Percentiles rank a stretch among this genome's conserved stretches.
These are phyloP conservation scores for Rhypophila decipiens DNA, from an alignment of 495 filamentous ascomycete species.

Conservation along the genomic window DNA sequence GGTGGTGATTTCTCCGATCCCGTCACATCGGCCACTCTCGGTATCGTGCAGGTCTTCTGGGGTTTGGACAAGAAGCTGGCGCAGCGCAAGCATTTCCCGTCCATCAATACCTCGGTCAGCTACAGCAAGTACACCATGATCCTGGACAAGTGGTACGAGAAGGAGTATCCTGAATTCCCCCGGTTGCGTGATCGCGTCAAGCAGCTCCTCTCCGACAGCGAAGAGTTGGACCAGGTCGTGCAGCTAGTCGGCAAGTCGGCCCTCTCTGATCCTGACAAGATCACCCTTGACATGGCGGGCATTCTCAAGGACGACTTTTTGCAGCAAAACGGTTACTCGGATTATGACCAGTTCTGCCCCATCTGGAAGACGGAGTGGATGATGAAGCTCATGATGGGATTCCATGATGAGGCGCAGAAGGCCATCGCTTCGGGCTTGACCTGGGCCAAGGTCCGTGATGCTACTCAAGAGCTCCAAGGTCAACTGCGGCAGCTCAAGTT, in stretches of 20 bases:
- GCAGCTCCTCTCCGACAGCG: constrained; percentile 86
- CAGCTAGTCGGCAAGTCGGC: constrained; percentile 97
- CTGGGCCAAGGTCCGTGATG: constrained; percentile 89
- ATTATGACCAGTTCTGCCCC: constrained; percentile 98
- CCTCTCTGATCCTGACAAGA: constrained; percentile 95
- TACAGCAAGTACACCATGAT: constrained; percentile 94
- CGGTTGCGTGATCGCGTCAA: constrained; percentile 84
- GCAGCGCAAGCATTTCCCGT: constrained; percentile 98
- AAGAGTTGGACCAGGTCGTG: constrained; percentile 97
- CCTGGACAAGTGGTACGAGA: constrained; percentile 88
- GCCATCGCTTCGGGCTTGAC: constrained; percentile 80
- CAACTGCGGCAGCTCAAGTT: constrained; percentile 91
- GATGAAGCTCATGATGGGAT: constrained; percentile 99
- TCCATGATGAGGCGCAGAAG: constrained; percentile 96
- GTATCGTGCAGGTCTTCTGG: constrained; percentile 99
- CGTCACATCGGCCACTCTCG: constrained; percentile 86
- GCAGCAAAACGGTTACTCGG: constrained; percentile 98
- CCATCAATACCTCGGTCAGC: constrained; percentile 89
- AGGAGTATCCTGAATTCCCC: constrained; percentile 90
- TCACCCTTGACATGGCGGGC: constrained; percentile 86
- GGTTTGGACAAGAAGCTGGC: constrained; percentile 99
- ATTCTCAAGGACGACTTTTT: constrained; percentile 98
- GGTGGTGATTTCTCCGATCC: constrained; percentile 99
- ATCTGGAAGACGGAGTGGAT: constrained; percentile 99
- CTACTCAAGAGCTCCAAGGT: constrained; percentile 77